These are phyloP conservation scores for Phytopythium delawarense DNA, from an alignment of 352 stramenopile genomes.

Conservation along the genomic window DNA sequence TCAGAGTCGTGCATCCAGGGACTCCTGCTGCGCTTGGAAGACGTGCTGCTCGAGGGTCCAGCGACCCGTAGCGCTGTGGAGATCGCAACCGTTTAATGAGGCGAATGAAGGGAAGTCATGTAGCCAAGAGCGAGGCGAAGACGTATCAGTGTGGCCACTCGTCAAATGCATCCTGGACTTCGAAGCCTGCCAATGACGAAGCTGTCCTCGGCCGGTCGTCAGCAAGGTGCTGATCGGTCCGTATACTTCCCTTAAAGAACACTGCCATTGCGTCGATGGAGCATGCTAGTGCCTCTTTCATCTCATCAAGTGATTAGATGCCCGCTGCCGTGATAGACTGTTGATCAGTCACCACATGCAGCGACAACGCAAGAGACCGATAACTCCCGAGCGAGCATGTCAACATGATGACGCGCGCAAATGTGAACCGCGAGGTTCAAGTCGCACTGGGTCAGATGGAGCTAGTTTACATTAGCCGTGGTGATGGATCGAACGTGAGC, in stretches of 20 bases:
- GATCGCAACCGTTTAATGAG: not conserved
- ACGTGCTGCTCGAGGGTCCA: not conserved
- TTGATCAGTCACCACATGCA: not conserved
- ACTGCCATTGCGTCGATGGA: not conserved
- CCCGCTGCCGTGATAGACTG: not conserved
- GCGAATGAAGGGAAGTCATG: too few species aligned
- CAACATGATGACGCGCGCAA: not conserved
- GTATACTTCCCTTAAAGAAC: too few species aligned
- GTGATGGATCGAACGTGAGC: too few species aligned
- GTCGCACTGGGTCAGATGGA: too few species aligned
- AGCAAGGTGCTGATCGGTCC: not conserved
- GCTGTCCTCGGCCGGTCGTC: not conserved
- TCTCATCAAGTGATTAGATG: slow-evolving; percentile 3
- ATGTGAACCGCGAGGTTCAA: too few species aligned
- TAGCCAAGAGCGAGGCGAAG: too few species aligned
- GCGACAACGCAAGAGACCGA: not conserved
- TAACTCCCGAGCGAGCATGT: too few species aligned
- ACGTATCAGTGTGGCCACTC: too few species aligned
- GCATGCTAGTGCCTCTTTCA: not conserved
- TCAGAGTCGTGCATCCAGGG: not conserved
- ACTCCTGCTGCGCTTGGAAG: not conserved
- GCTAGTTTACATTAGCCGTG: too few species aligned
- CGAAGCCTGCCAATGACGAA: not conserved
- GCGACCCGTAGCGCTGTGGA: not conserved
- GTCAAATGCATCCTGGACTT: not conserved